Percentiles rank a stretch among this genome's conserved stretches.
These are phyloP conservation scores for Asterophora lycoperdoides DNA, from an alignment of 768 basidiomycete species.

Conservation along the genomic window DNA sequence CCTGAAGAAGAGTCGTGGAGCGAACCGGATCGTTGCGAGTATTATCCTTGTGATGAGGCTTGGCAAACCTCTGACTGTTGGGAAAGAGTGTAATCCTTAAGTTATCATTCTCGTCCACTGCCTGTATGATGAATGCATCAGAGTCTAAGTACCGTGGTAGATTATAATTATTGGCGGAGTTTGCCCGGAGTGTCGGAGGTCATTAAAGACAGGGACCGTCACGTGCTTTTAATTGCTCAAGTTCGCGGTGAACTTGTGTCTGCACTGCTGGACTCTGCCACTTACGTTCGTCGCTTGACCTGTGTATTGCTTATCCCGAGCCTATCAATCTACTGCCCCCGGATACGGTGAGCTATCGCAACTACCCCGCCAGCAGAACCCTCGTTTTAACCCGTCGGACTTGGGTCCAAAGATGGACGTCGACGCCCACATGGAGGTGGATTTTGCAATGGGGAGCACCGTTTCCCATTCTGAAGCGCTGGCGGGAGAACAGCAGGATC, in stretches of 20 bases:
- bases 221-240: constrained; percentile 18
- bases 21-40: too few relatives aligned
- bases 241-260: constrained; percentile 5
- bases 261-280: neutral
- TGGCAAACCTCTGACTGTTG: too few relatives aligned
- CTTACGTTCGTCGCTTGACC: neutral
- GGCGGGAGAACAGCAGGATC: constrained; percentile 16
- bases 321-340: neutral
- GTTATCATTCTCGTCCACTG: too few relatives aligned
- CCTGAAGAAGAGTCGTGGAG: too few relatives aligned
- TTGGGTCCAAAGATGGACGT: constrained; percentile 31
- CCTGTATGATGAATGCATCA: too few relatives aligned
- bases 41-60: too few relatives aligned
- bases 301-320: neutral
- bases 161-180: too few relatives aligned
- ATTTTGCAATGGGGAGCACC: constrained; percentile 25
- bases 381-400: neutral
- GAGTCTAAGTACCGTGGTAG: too few relatives aligned
- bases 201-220: too few relatives aligned
- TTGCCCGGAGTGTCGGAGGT: too few relatives aligned
- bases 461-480: constrained; percentile 16
- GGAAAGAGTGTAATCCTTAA: too few relatives aligned
- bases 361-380: neutral
- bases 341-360: neutral
- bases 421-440: constrained; percentile 45